Percentiles rank a stretch among this genome's conserved stretches.
These are phyloP conservation scores for Crassisporium funariophilum DNA, from an alignment of 768 basidiomycete species.

Conservation along the genomic window DNA sequence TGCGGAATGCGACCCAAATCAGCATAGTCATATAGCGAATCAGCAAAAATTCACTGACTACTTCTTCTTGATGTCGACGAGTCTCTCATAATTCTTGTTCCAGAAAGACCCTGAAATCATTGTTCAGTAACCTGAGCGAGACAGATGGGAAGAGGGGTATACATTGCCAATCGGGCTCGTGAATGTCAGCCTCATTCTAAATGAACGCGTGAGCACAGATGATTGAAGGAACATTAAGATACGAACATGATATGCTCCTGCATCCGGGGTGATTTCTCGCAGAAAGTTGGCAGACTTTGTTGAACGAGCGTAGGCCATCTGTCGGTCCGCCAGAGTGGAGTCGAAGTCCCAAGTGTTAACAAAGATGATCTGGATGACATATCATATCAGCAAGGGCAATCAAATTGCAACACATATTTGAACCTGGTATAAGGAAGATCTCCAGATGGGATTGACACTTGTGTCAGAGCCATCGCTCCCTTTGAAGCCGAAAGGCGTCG, in stretches of 20 bases:
- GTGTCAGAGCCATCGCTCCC: background rate
- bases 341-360: conserved; percentile 6
- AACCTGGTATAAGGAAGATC: conserved; percentile 2
- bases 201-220: background rate
- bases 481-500: conserved; percentile 3
- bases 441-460: conserved; percentile 4
- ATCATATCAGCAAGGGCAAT: background rate
- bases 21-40: background rate
- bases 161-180: conserved; percentile 3
- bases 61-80: conserved; percentile 6
- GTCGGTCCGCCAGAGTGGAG: background rate
- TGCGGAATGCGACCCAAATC: background rate
- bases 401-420: background rate
- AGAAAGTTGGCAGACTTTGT: conserved; percentile 1
- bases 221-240: background rate
- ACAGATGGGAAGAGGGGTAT: background rate
- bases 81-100: background rate
- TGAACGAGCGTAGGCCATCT: conserved; percentile 1
- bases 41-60: background rate
- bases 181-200: conserved; percentile 8
- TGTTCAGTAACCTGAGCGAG: background rate
- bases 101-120: conserved; percentile 1
- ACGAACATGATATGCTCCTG: conserved; percentile 1
- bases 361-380: background rate
- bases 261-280: background rate